Evolutionary conservation across 805 yeast species (phyloP).

Genomic region (Torulaspora delbrueckii): DNA sequence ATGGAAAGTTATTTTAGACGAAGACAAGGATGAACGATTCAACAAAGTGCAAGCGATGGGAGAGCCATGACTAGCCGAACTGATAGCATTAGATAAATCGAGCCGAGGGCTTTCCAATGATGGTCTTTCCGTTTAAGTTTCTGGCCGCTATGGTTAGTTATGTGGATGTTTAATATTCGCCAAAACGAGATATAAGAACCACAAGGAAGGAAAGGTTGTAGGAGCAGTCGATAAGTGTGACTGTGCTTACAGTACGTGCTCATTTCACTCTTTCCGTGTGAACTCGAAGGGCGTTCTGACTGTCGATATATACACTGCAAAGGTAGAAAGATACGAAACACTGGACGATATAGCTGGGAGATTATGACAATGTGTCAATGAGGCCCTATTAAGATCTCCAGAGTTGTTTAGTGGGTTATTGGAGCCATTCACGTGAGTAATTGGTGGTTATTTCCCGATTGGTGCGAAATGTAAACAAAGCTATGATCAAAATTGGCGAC

Average conservation of each 20-base stretch:
- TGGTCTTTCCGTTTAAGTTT: neutral
- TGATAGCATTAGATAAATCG: no score
- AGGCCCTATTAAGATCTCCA: neutral
- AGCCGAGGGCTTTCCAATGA: neutral
- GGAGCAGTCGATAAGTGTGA: no score
- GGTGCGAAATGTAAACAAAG: slow-evolving; percentile 4
- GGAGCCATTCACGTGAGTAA: neutral
- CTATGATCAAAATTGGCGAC: neutral
- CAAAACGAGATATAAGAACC: no score
- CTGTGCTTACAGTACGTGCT: no score
- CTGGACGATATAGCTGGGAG: no score
- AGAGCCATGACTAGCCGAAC: no score
- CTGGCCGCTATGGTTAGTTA: neutral
- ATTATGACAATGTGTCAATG: neutral
- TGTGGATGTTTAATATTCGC: no score
- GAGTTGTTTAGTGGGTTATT: neutral
- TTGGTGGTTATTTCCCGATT: slow-evolving; percentile 1
- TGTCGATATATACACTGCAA: no score
- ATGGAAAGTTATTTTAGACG: slow-evolving; percentile 4
- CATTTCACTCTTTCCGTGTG: no score
- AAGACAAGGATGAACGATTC: neutral
- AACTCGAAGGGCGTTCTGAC: no score
- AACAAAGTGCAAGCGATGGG: neutral
- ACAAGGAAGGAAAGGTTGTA: no score
- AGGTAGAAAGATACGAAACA: no score